A percentile compares a stretch with the other conserved stretches of the same genome.
phyloP scores from a whole-genome alignment of 177 flowering plant genomes.

The Vitis hybrid region DNA sequence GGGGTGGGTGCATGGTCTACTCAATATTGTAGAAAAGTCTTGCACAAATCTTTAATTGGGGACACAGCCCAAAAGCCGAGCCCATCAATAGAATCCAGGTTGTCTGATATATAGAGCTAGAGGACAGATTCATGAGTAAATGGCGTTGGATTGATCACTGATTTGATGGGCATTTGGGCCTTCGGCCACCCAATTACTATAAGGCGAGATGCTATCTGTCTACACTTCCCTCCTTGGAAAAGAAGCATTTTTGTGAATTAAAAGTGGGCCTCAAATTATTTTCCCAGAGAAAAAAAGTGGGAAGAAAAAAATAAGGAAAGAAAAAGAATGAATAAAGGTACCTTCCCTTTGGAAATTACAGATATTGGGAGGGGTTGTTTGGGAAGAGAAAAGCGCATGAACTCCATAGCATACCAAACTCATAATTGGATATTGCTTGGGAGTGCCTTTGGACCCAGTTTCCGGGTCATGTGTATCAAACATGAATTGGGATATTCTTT shows the following conservation, averaged over 20 bases:
- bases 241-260: neutral
- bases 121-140: neutral
- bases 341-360: too few relatives aligned
- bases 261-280: slow-evolving; percentile 11
- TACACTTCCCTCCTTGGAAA: slow-evolving; percentile 2
- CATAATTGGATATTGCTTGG: too few relatives aligned
- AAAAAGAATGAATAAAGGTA: too few relatives aligned
- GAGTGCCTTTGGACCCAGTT: too few relatives aligned
- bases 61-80: neutral
- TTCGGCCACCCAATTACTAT: neutral
- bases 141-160: slow-evolving; percentile 5
- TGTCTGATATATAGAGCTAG: neutral
- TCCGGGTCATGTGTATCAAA: too few relatives aligned
- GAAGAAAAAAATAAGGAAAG: too few relatives aligned
- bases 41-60: neutral
- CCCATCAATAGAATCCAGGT: neutral
- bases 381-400: too few relatives aligned
- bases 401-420: too few relatives aligned
- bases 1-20: neutral
- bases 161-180: slow-evolving; percentile 16
- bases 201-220: slow-evolving; percentile 16
- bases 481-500: too few relatives aligned
- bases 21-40: neutral
- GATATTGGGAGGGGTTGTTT: too few relatives aligned
- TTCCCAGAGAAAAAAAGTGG: too few relatives aligned